These are phyloP conservation scores for Lasiosphaeris hirsuta DNA, from an alignment of 495 filamentous ascomycete genomes.

Conservation along the genomic window DNA sequence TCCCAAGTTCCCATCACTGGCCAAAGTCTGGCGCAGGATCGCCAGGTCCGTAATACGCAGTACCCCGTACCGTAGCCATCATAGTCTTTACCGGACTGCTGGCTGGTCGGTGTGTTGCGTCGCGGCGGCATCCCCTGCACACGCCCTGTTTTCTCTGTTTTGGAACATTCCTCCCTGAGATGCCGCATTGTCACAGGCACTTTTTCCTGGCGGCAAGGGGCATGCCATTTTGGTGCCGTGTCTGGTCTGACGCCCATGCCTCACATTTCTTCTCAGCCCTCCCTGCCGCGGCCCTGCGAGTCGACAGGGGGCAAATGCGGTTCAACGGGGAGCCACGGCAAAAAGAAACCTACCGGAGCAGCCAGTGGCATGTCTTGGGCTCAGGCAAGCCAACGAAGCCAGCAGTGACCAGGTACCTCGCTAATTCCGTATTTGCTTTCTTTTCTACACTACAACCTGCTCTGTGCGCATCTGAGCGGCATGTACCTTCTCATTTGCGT, in stretches of 20 bases:
- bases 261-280: neutral
- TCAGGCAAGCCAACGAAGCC: too few relatives aligned
- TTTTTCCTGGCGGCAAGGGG: neutral
- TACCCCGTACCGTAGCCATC: neutral
- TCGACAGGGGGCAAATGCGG: neutral
- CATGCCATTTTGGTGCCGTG: conserved; percentile 7
- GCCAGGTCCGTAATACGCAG: neutral
- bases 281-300: neutral
- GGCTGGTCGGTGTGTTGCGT: too few relatives aligned
- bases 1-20: conserved; percentile 4
- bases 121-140: neutral
- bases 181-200: conserved; percentile 9
- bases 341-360: conserved; percentile 7
- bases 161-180: conserved; percentile 9
- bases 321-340: neutral
- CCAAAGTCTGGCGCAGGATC: conserved; percentile 9
- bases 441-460: neutral
- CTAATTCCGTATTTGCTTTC: too few relatives aligned
- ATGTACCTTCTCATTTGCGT: neutral
- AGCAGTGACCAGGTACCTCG: too few relatives aligned
- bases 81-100: conserved; percentile 3
- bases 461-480: conserved; percentile 10
- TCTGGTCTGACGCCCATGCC: conserved; percentile 7
- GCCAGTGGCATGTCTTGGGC: conserved; percentile 12
- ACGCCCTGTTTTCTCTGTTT: neutral